phyloP scores from a whole-genome alignment of 148 eudicot species.

The Persicaria tinctoria region DNA sequence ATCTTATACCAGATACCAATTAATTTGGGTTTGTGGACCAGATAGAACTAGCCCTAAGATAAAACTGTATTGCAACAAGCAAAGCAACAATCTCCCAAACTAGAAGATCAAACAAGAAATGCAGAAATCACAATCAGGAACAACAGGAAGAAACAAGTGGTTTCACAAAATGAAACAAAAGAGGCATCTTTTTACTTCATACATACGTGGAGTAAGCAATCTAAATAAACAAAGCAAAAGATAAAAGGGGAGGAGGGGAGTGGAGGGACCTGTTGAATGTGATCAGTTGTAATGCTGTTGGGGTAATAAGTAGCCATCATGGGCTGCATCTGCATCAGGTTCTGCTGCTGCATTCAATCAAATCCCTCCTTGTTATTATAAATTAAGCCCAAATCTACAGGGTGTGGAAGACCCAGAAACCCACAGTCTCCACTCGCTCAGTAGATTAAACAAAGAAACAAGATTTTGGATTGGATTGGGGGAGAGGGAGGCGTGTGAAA shows the following conservation, averaged over 20 bases:
- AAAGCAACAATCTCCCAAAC: neutral
- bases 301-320: constrained; percentile 60
- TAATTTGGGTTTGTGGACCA: too few relatives aligned
- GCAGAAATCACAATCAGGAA: too few relatives aligned
- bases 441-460: neutral
- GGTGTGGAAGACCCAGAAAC: too few relatives aligned
- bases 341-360: constrained; percentile 30
- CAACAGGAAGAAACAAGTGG: neutral
- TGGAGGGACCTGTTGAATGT: constrained; percentile 48
- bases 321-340: constrained; percentile 69
- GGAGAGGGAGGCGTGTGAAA: neutral
- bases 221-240: neutral
- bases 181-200: neutral
- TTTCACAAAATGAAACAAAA: neutral
- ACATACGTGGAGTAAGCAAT: neutral
- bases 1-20: too few relatives aligned
- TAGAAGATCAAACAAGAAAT: too few relatives aligned
- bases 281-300: constrained; percentile 56
- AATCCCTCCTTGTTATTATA: neutral
- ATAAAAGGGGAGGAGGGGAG: constrained; percentile 5
- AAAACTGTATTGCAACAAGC: neutral
- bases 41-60: too few relatives aligned
- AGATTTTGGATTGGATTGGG: neutral
- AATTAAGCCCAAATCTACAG: neutral
- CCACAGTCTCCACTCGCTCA: neutral